Conservation (phyloP, 2,329 filamentous ascomycete genomes). For the Neurospora sp. region DNA sequence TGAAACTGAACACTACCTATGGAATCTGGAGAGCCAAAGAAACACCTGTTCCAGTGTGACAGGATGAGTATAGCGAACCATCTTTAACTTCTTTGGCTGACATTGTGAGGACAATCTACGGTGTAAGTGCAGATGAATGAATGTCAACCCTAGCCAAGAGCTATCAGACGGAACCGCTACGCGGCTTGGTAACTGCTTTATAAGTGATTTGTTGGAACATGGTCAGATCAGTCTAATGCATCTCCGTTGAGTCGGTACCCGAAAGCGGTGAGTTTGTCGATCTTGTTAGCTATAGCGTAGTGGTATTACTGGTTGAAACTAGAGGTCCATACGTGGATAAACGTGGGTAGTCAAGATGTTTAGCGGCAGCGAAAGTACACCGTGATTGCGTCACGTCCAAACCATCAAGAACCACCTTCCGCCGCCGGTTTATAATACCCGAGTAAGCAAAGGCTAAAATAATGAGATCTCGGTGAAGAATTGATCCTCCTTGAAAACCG, state of each 20-base stretch:
- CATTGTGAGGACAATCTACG: background rate
- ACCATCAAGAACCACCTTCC: too few species aligned
- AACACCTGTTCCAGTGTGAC: background rate
- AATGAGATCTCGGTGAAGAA: background rate
- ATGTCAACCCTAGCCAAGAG: background rate
- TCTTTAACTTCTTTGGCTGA: background rate
- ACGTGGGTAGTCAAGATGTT: background rate
- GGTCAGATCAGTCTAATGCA: background rate
- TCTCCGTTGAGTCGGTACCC: background rate
- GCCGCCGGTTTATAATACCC: background rate
- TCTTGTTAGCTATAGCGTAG: background rate
- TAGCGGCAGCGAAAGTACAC: background rate
- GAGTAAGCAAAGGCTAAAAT: background rate
- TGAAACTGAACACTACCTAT: background rate
- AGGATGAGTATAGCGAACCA: background rate
- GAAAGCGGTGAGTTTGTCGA: background rate
- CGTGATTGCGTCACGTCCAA: background rate
- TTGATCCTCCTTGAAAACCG: too few species aligned
- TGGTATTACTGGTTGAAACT: background rate
- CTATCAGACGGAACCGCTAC: background rate
- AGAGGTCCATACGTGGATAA: too few species aligned
- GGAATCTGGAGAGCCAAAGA: background rate
- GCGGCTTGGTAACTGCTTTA: background rate
- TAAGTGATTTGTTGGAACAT: background rate
- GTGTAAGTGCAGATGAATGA: background rate